These are phyloP conservation scores for Candida tropicalis DNA, from an alignment of 1,139 yeast species.

Conservation along the genomic window DNA sequence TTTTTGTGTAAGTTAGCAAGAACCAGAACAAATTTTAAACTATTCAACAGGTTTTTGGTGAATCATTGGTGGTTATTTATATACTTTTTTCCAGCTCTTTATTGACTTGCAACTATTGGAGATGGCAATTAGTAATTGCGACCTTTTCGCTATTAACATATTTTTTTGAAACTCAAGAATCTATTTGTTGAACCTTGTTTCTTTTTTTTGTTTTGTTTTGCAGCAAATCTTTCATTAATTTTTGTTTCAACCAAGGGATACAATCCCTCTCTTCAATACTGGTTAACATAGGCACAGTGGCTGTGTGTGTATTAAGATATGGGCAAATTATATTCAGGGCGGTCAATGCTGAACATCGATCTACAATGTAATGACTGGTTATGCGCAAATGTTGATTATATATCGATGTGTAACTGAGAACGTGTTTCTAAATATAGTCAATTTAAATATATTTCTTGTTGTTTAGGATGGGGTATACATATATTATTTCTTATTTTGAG, in stretches of 20 bases:
- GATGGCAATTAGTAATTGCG: slow-evolving; percentile 1
- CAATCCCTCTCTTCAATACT: neutral
- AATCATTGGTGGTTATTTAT: neutral
- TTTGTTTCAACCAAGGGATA: neutral
- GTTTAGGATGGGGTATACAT: neutral
- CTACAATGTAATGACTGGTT: neutral
- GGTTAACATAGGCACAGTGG: neutral
- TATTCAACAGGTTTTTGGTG: neutral
- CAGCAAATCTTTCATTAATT: slow-evolving; percentile 2
- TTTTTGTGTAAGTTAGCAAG: neutral
- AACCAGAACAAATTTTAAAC: neutral
- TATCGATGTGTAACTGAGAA: neutral
- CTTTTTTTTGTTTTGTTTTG: neutral
- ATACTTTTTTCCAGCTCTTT: neutral
- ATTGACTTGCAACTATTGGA: neutral
- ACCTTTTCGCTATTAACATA: slow-evolving; percentile 1
- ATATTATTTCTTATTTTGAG: too few relatives aligned
- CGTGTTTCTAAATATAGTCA: neutral
- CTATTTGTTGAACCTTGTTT: neutral
- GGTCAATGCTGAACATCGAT: neutral
- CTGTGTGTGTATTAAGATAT: neutral
- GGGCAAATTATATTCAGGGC: neutral
- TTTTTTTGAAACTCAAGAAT: slow-evolving; percentile 1
- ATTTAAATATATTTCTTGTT: too few relatives aligned
- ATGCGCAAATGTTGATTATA: neutral